Evolutionary conservation across 176 grass and related monocot genomes (phyloP), one percentile per base, ranked within the genome.

Genomic region (Calamus simplicifolius): DNA sequence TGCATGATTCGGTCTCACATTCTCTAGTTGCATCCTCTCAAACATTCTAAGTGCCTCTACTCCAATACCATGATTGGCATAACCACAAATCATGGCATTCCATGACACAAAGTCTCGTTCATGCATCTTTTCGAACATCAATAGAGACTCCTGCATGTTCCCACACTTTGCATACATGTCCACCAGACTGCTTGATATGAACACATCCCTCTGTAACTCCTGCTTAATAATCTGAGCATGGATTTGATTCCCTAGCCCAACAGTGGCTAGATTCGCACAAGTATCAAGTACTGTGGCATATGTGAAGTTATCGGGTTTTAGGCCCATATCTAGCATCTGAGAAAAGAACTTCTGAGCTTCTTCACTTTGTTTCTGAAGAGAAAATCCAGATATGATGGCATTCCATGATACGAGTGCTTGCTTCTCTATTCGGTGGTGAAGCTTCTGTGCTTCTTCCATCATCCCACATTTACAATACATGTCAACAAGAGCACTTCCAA

Each of bases 21-120:
- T 78, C 55, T 75, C 82, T 51, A 51, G 57, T 75, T 95, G 80
- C 90, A 95, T 95, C 78, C 67, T 86, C 25, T 84, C 73, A 73
- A 89, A 95, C 73, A 95, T 86, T 67, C 56, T 25, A 38, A 95
- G 82, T 54, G 90, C 90, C 56, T 95, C 71, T 57, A 68, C 51
- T 66, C 86, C 82, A 65, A 71, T 82, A 18, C 90, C 90, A 81
- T 95, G 80, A 55, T 80, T 54, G 0, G 86, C 86, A 54, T 89
- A 95, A 48, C 90, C 86, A 73, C 85, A 86, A 80, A 95, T 83
- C 62, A 95, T 86, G 49, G 90, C 86, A 73, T 95, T 87, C 86
- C 90, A 95, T 73, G 86, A 62, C 26, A 89, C 82, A 48, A 86
- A 76, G 73, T 95, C 86, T 52, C 80, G 49, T 59, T 95, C 70